phyloP scores from a whole-genome alignment of 1,284 basidiomycete genomes.

The Moniliella sp. region DNA sequence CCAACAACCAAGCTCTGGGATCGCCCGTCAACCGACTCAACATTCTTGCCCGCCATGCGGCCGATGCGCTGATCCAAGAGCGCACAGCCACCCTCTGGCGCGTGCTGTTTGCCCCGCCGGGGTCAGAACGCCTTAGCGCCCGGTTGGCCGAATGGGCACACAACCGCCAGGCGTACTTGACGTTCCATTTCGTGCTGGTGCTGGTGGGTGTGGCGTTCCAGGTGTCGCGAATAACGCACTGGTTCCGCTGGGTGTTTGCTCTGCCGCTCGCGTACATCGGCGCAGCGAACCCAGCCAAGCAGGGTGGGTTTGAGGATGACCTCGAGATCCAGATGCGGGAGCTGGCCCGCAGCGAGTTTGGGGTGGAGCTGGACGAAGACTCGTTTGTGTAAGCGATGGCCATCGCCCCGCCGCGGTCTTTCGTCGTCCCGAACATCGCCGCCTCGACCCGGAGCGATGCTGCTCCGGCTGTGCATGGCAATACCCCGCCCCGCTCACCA shows the following conservation, averaged over 20 bases:
- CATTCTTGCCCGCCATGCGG: constrained; percentile 23
- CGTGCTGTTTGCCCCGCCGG: constrained; percentile 7
- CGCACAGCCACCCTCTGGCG: constrained; percentile 10
- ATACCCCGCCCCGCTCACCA: too few species aligned
- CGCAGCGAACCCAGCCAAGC: constrained; percentile 3
- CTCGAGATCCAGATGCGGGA: constrained; percentile 18
- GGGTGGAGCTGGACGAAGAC: constrained; percentile 19
- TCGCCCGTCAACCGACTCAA: constrained; percentile 28
- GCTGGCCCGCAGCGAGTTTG: constrained; percentile 19
- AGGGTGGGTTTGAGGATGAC: constrained; percentile 21
- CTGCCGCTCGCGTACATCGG: constrained; percentile 4
- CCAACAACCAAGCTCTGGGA: constrained; percentile 20
- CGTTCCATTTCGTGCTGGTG: constrained; percentile 14
- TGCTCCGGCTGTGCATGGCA: too few species aligned
- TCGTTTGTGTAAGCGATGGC: too few species aligned
- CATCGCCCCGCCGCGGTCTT: too few species aligned
- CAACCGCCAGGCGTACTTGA: constrained; percentile 11
- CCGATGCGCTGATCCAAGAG: constrained; percentile 9
- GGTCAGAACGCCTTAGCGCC: constrained; percentile 2
- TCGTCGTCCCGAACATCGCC: too few species aligned
- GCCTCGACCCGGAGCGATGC: too few species aligned
- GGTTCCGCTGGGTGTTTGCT: constrained; percentile 7
- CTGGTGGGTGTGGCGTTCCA: constrained; percentile 15
- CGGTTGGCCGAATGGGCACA: constrained; percentile 9
- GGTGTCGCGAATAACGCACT: constrained; percentile 7